A percentile compares a stretch with the other conserved stretches of the same genome.
These are phyloP conservation scores for Dryas drummondii DNA, from an alignment of 306 rosid species.

Conservation along the genomic window DNA sequence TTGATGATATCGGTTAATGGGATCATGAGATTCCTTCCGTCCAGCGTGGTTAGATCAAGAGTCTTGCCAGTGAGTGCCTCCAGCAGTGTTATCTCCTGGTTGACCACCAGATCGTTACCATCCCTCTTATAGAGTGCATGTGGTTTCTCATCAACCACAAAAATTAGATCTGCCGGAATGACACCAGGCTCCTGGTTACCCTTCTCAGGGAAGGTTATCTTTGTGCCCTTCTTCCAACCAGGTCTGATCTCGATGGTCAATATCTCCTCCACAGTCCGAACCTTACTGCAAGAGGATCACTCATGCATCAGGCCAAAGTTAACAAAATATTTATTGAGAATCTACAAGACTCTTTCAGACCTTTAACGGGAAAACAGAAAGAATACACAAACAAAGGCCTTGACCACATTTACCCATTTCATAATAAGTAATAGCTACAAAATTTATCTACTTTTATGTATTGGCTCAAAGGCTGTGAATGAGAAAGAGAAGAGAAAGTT, in stretches of 20 bases:
- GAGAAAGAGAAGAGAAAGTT: too few species aligned
- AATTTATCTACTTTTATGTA: not conserved
- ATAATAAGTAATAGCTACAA: not conserved
- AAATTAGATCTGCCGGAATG: constrained; percentile 78
- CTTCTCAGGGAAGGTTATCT: constrained; percentile 84
- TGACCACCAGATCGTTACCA: constrained; percentile 75
- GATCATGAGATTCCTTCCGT: constrained; percentile 70
- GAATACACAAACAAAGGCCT: not conserved
- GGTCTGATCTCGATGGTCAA: constrained; percentile 83
- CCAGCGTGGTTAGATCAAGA: constrained; percentile 60
- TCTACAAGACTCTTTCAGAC: constrained; percentile 7
- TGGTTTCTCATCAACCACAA: constrained; percentile 90
- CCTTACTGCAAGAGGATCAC: constrained; percentile 56
- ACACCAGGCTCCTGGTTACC: constrained; percentile 88
- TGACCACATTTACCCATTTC: not conserved
- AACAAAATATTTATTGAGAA: not conserved
- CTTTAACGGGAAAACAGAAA: not conserved
- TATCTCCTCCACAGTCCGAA: constrained; percentile 71
- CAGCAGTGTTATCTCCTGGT: constrained; percentile 78
- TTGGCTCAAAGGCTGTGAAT: not conserved
- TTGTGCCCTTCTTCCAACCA: constrained; percentile 98
- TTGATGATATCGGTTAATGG: constrained; percentile 64
- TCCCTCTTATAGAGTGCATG: constrained; percentile 78
- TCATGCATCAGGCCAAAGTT: constrained; percentile 17
- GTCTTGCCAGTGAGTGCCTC: constrained; percentile 90